Evolutionary conservation across 1,284 basidiomycete genomes (phyloP).

Genomic region (Cutaneotrichosporon sp.): DNA sequence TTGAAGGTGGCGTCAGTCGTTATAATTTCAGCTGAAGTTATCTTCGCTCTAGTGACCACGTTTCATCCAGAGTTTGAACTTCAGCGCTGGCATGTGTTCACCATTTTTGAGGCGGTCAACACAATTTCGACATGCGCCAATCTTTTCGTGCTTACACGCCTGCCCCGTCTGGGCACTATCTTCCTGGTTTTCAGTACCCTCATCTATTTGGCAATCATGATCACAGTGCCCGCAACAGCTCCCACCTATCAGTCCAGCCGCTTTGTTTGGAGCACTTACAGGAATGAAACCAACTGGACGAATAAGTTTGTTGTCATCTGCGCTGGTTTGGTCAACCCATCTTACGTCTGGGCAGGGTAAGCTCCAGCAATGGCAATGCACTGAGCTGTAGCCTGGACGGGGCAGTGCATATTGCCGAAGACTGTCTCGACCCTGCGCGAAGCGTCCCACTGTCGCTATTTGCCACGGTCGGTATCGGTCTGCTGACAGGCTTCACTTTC

Average conservation of each 20-base stretch:
- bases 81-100: constrained; percentile 19
- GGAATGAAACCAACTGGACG: constrained; percentile 3
- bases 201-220: constrained; percentile 2
- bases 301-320: constrained; percentile 6
- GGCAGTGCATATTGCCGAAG: constrained; percentile 8
- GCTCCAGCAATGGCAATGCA: background rate
- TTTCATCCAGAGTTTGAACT: constrained; percentile 15
- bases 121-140: constrained; percentile 12
- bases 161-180: constrained; percentile 8
- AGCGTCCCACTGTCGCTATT: background rate
- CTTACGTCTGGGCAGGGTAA: constrained; percentile 5
- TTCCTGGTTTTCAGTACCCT: constrained; percentile 8
- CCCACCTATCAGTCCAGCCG: background rate
- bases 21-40: constrained; percentile 13
- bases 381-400: background rate
- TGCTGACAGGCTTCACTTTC: constrained; percentile 4
- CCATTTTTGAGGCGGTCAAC: constrained; percentile 11
- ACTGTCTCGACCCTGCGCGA: constrained; percentile 4
- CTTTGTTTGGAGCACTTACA: constrained; percentile 6
- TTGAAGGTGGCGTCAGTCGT: constrained; percentile 12
- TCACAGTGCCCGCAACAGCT: constrained; percentile 17
- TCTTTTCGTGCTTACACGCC: constrained; percentile 4
- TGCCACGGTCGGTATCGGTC: background rate
- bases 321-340: constrained; percentile 7
- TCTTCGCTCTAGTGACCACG: constrained; percentile 8